phyloP scores from a whole-genome alignment of 441 rosid species.

The Dalechampia spathulata region DNA sequence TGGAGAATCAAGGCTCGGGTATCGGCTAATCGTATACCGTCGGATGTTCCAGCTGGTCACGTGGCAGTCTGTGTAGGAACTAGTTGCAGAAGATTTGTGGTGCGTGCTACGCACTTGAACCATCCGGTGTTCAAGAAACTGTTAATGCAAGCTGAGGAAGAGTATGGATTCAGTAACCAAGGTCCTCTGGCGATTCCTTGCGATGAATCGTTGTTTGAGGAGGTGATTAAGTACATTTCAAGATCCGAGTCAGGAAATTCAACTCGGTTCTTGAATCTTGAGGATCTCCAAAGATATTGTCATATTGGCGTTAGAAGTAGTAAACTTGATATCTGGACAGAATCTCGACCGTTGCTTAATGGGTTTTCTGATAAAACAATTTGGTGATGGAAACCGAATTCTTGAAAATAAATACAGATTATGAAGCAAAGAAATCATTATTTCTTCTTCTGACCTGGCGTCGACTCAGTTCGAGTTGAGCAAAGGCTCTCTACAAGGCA shows the following conservation, averaged over 20 bases:
- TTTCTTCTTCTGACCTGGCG: conserved; percentile 36
- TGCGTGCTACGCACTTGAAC: conserved; percentile 81
- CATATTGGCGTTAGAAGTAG: conserved; percentile 33
- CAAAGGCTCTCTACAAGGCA: neutral
- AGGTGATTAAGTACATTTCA: conserved; percentile 55
- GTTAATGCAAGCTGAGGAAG: conserved; percentile 71
- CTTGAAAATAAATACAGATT: neutral
- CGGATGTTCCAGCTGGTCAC: conserved; percentile 90
- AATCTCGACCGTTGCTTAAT: conserved; percentile 66
- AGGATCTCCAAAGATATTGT: conserved; percentile 49
- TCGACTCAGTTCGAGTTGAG: conserved; percentile 31
- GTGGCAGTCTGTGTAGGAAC: conserved; percentile 78
- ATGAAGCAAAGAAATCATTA: too few species aligned
- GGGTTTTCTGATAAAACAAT: conserved; percentile 40
- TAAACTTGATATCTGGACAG: conserved; percentile 44
- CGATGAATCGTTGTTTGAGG: conserved; percentile 78
- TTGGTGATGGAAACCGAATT: conserved; percentile 24
- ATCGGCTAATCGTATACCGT: conserved; percentile 46
- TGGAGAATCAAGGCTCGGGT: conserved; percentile 79
- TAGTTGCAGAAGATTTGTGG: conserved; percentile 63
- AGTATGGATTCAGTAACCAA: conserved; percentile 66
- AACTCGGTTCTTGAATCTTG: conserved; percentile 31
- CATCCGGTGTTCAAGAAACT: conserved; percentile 68
- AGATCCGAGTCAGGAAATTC: conserved; percentile 42
- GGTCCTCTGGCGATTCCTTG: conserved; percentile 85